Evolutionary conservation across 2,329 filamentous ascomycete species (phyloP), one percentile per base, ranked within the genome.

Genomic region (Colletotrichum tamarilloi): DNA sequence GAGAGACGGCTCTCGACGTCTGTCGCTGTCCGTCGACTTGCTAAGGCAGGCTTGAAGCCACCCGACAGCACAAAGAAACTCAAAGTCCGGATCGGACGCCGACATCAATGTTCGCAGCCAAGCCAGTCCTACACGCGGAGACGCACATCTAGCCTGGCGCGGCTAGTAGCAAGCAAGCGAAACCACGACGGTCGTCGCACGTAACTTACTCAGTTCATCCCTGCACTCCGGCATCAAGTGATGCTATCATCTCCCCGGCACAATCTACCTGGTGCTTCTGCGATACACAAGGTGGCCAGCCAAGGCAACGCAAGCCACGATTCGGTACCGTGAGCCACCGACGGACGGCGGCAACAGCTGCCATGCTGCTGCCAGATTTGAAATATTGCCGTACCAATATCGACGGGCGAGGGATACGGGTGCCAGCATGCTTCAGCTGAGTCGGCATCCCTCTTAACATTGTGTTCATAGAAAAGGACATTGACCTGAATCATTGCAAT

Each of bases 381-480:
- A 14, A 11, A 42, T 30, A n/a, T 63, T 38, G 49, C 59, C 49
- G 8, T 32, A 24, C 19, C 30, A 30, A 22, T 6, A 5, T 12
- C 9, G 49, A 52, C 16, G 35, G 22, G 42, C 7, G 42, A 49
- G 62, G 55, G 35, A 49, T 49, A 49, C 65, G 35, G 58, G 69
- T 49, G 64, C 57, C 35, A 57, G 64, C 68, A 68, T 66, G 24
- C 46, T 49, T 46, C 58, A 68, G 57, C 64, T 72, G 35, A 57
- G 35, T n/a, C 46, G 62, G 62, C 35, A 62, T 24, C 35, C 56
- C 38, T 49, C 42, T 49, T 49, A 28, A 42, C 49, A 19, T 59
- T 12, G 46, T 55, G 35, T 24, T 53, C 11, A n/a, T n/a, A 35
- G 53, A 68, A 53, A 26, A 26, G 42, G 22, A 55, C 53, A 72